A percentile compares a stretch with the other conserved stretches of the same genome.
phyloP scores from a whole-genome alignment of 2,329 filamentous ascomycete genomes.

The Huntiella omanensis region DNA sequence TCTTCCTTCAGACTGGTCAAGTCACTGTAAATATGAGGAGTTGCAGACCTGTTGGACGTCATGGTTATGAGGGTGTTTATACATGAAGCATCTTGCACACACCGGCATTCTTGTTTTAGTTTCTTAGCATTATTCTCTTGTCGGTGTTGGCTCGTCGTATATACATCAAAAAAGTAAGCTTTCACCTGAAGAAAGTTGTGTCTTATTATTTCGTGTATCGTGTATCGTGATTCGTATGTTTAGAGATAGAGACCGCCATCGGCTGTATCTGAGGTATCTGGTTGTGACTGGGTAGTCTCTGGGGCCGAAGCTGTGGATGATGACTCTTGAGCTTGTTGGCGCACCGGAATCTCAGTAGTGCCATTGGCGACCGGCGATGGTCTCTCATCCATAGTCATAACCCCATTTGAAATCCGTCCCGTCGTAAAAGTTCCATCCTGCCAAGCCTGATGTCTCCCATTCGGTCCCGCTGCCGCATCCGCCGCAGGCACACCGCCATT shows the following conservation, averaged over 20 bases:
- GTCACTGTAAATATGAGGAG: no score
- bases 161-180: neutral
- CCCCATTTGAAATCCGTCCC: conserved; percentile 33
- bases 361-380: neutral
- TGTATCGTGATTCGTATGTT: no score
- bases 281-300: no score
- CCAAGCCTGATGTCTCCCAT: conserved; percentile 28
- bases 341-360: neutral
- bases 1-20: neutral
- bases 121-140: conserved; percentile 11
- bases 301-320: no score
- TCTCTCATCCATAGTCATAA: conserved; percentile 25
- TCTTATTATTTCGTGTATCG: conserved; percentile 1
- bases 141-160: conserved; percentile 12
- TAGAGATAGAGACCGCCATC: no score
- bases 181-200: neutral
- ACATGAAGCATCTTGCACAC: conserved; percentile 2
- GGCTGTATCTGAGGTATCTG: no score
- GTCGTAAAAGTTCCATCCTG: conserved; percentile 44
- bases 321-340: no score
- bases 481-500: neutral
- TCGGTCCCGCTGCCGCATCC: neutral
- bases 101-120: conserved; percentile 14
- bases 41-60: no score
- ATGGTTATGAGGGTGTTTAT: neutral